Evolutionary conservation across 257 asterid species (phyloP).

Genomic region (Solanum lycopersicoides): DNA sequence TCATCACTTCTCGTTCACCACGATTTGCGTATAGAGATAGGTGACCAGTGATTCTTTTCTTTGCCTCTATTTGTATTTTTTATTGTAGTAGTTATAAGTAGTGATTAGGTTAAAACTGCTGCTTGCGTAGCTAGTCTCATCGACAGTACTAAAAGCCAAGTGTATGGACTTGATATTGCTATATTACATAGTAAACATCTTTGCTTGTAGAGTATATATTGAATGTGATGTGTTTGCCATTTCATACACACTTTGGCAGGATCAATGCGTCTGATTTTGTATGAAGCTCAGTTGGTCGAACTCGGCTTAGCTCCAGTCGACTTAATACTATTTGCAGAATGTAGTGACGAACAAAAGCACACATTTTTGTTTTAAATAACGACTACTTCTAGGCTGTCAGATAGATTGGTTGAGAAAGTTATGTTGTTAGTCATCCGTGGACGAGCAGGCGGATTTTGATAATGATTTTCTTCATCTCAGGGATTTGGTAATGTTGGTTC

Average conservation of each 20-base stretch:
- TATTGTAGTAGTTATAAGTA: not conserved
- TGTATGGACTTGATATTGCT: not conserved
- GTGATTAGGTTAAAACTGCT: not conserved
- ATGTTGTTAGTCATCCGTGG: too few species aligned
- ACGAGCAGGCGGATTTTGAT: too few species aligned
- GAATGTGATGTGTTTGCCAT: not conserved
- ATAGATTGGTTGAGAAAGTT: too few species aligned
- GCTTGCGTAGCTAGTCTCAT: not conserved
- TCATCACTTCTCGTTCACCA: not conserved
- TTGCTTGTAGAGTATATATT: not conserved
- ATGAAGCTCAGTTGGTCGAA: not conserved
- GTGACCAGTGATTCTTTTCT: conserved; percentile 3
- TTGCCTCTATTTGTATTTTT: conserved; percentile 1
- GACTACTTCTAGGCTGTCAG: too few species aligned
- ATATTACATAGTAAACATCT: not conserved
- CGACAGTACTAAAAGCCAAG: not conserved
- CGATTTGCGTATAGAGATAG: not conserved
- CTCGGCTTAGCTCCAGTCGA: not conserved
- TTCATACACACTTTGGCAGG: not conserved
- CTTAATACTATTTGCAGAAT: not conserved
- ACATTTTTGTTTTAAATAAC: too few species aligned
- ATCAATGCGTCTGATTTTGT: not conserved
- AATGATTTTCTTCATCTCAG: too few species aligned
- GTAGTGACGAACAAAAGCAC: not conserved
- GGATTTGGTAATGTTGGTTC: too few species aligned